Evolutionary conservation across 805 yeast genomes (phyloP).

Genomic region (Starmerella sp.): DNA sequence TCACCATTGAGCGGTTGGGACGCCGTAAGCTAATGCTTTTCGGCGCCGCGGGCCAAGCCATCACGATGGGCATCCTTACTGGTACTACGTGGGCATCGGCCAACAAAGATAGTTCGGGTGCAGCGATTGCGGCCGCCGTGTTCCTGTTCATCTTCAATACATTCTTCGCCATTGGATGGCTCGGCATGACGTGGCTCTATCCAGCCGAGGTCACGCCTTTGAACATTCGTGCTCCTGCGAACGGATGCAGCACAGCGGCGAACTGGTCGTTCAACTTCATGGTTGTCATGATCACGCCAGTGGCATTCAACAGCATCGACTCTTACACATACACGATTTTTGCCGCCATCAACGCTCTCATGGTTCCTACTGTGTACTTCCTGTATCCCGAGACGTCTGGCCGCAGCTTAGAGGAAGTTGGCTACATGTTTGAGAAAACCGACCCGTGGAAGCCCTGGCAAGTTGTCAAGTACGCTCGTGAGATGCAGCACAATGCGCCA

Average conservation of each 20-base stretch:
- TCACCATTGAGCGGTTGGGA: constrained; percentile 45
- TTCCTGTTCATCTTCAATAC: constrained; percentile 45
- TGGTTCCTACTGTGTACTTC: constrained; percentile 36
- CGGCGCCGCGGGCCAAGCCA: constrained; percentile 35
- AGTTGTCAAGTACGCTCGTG: constrained; percentile 25
- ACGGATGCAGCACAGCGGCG: constrained; percentile 51
- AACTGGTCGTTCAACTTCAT: constrained; percentile 58
- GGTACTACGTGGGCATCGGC: constrained; percentile 31
- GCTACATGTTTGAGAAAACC: constrained; percentile 37
- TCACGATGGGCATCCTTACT: constrained; percentile 21
- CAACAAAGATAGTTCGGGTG: constrained; percentile 29
- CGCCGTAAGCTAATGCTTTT: constrained; percentile 32
- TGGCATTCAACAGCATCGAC: constrained; percentile 38
- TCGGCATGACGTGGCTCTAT: constrained; percentile 49
- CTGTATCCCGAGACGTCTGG: constrained; percentile 55
- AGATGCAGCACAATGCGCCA: neutral
- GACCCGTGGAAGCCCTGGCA: constrained; percentile 36
- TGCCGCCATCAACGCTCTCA: constrained; percentile 40
- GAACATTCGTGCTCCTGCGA: constrained; percentile 45
- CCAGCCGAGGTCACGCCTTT: constrained; percentile 52
- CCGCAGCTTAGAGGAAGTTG: constrained; percentile 47
- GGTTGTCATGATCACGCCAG: constrained; percentile 50
- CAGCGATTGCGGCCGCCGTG: constrained; percentile 52
- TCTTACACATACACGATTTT: constrained; percentile 52
- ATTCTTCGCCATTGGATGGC: constrained; percentile 42